Base-by-base conservation (phyloP, 345 rosid species). In the Arabis alpina region DNA sequence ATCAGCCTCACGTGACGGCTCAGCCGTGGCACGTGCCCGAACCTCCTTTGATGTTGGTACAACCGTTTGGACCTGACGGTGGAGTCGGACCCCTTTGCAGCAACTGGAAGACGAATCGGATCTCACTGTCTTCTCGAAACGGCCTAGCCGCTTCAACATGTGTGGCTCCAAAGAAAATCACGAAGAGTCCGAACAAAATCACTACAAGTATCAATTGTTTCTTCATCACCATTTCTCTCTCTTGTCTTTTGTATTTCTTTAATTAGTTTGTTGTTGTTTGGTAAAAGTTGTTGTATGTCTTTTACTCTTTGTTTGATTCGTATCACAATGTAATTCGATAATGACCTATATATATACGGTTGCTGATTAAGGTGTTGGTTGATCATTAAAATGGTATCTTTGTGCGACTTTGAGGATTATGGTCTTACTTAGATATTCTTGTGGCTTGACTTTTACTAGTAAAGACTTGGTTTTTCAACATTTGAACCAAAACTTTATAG, bases 371-470 rank as follows among this genome's bases (percentile, higher is more conserved):
- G 49, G 42, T 49, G 42, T 49, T 72, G 52, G 16, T 56, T 56
- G 72, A 58, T 66, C 30, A 16, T 57, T 49, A 65, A 30, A 50
- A 36, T 59, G 73, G 62, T 52, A 19, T 37, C 56, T 66, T 55
- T 65, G 59, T 73, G 47, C 19, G 77, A 48, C 50, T 54, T 54
- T 28, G 71, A 6, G 40, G 43, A 1, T 49, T 40, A 65, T 41
- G 77, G 66, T 73, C 71, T 58, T 56, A 64, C 71, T 56, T 13
- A 49, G 52, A 49, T 28, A 19, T 60, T 60, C 51, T 52, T 54
- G 57, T 60, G 50, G 44, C 72, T 74, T 74, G 78, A 74, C 78
- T 74, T 74, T 74, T 53, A 74, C 68, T 60, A 67, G 50, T 55
- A 60, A 74, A 44, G 68, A 74, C 68, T 74, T 65, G 37, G 53